Percentiles rank a stretch among this genome's conserved stretches.
Evolutionary conservation across 2,329 filamentous ascomycete species (phyloP).

Genomic region (Aspergillus unguis): DNA sequence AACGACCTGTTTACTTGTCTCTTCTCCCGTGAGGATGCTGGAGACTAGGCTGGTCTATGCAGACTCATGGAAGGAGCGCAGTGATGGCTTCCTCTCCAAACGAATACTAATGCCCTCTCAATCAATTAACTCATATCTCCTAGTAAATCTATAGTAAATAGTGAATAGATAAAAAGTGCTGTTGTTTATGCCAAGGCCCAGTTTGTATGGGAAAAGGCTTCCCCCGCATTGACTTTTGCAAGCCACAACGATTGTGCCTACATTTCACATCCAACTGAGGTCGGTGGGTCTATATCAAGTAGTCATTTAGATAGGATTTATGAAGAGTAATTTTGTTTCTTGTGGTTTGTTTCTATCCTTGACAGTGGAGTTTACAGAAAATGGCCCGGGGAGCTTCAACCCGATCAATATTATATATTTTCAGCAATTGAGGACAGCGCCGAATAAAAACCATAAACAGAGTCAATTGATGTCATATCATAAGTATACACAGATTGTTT

Average conservation of each 20-base stretch:
- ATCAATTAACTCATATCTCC: background rate
- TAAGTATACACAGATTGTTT: too few relatives aligned
- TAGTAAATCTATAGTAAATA: background rate
- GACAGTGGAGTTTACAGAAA: background rate
- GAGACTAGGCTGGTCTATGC: background rate
- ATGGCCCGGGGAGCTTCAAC: background rate
- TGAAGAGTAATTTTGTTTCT: background rate
- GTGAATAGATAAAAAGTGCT: background rate
- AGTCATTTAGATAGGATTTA: too few relatives aligned
- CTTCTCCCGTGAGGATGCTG: background rate
- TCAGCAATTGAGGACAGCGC: background rate
- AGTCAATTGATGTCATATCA: too few relatives aligned
- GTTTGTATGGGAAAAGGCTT: constrained; percentile 19
- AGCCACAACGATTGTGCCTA: constrained; percentile 13
- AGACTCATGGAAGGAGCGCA: too few relatives aligned
- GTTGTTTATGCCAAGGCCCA: constrained; percentile 10
- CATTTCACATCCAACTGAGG: background rate
- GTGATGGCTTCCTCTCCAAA: too few relatives aligned
- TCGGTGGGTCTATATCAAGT: constrained; percentile 8
- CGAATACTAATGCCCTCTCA: too few relatives aligned
- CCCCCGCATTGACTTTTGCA: constrained; percentile 18
- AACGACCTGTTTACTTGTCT: too few relatives aligned
- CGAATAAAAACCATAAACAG: background rate
- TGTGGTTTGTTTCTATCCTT: background rate
- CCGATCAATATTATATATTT: background rate